Base-by-base conservation (phyloP, 192 early-diverging fungal genomes). In the Coemansia sp. region DNA sequence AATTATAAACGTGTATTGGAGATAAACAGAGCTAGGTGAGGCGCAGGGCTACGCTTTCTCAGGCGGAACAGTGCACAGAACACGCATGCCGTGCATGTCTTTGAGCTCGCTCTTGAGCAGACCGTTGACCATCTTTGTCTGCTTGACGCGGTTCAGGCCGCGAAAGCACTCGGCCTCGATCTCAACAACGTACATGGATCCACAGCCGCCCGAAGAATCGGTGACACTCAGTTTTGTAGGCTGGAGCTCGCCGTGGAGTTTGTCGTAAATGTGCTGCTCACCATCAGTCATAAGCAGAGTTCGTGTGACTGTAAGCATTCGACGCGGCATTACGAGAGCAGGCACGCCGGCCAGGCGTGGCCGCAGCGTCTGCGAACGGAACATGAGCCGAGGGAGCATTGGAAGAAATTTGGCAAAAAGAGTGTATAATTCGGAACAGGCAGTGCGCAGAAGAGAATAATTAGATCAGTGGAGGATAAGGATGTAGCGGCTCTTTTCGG, bases 151-250 rank as follows among this genome's bases (percentile, higher is more conserved):
- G 12, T 62, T 74, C 56, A 88, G 61, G 5, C 87, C 88, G 63
- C 88, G 84, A 82, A 98, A 98, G 58, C 80, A 61, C 9, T 83
- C 73, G 25, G 90, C 88, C 28, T 87, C 85, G 67, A 98, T 89
- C 61, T 93, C 88, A 48, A 98, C 89, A n/a, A 88, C 87, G 61
- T 95, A 97, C 94, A 96, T 96, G 38, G 92, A 91, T 11, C 97
- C 97, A 72, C 97, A 98, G n/a, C 97, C 97, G 34, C 93, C 92
- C 48, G 93, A 94, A 23, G 93, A 84, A 71, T 97, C 94, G 38
- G 82, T 75, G 8, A 96, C 94, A 3, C 80, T 50, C 10, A 96
- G 84, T 58, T 76, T 85, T 48, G 81, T 83, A 49, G 94, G 90
- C 20, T 76, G 55, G 17, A 96, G 84, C 71, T 84, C 84, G 38